These are phyloP conservation scores for Lactifluus subvellereus DNA, from an alignment of 768 basidiomycete species.

Conservation along the genomic window DNA sequence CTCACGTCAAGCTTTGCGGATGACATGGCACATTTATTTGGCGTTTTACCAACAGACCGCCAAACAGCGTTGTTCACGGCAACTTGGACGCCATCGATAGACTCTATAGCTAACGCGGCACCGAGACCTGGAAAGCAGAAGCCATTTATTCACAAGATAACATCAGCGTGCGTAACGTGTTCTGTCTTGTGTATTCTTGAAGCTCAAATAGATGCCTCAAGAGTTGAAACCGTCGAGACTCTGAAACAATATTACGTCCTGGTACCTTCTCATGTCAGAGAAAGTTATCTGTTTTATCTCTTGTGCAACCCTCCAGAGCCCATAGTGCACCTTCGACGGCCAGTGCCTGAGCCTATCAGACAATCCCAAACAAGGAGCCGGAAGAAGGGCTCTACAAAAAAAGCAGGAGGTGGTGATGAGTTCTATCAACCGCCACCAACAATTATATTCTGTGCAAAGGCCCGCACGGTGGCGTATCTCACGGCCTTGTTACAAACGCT, in stretches of 20 bases:
- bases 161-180: constrained; percentile 49
- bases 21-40: constrained; percentile 76
- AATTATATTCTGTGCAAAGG: constrained; percentile 86
- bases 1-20: constrained; percentile 84
- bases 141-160: constrained; percentile 81
- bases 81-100: constrained; percentile 83
- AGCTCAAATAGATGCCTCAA: constrained; percentile 30
- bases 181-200: background rate
- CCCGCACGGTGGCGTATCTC: constrained; percentile 87
- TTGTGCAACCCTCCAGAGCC: constrained; percentile 85
- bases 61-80: constrained; percentile 98
- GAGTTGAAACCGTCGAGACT: constrained; percentile 84
- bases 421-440: constrained; percentile 84
- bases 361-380: constrained; percentile 18
- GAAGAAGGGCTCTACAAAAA: constrained; percentile 30
- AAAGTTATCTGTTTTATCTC: constrained; percentile 85
- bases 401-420: constrained; percentile 35
- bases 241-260: constrained; percentile 87
- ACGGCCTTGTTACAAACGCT: constrained; percentile 72
- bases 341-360: constrained; percentile 32
- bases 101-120: constrained; percentile 61
- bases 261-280: constrained; percentile 91
- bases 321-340: constrained; percentile 59
- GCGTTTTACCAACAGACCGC: constrained; percentile 70
- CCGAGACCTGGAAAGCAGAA: constrained; percentile 79